These are phyloP conservation scores for Lichtheimia ornata DNA, from an alignment of 371 early-diverging fungal genomes.

Conservation along the genomic window DNA sequence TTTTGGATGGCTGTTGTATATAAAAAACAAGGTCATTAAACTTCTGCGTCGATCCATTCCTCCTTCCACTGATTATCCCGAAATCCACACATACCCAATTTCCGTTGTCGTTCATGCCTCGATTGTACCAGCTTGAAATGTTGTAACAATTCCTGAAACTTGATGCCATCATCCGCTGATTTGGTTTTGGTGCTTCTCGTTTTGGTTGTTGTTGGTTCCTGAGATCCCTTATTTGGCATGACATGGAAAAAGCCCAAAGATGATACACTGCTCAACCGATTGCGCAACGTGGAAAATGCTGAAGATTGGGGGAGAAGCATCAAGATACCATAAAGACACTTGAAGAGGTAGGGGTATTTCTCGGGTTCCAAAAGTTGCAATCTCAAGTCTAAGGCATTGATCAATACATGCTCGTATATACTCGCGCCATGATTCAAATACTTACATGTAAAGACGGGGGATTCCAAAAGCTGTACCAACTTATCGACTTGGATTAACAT, in stretches of 20 bases:
- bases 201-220: slow-evolving; percentile 10
- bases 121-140: slow-evolving; percentile 61
- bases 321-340: slow-evolving; percentile 87
- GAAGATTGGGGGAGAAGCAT: slow-evolving; percentile 93
- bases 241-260: slow-evolving; percentile 62
- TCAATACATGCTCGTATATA: too few species aligned
- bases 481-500: slow-evolving; percentile 91
- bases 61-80: neutral
- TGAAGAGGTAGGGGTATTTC: slow-evolving; percentile 78
- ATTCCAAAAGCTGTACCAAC: slow-evolving; percentile 90
- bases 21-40: neutral
- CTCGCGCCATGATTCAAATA: neutral
- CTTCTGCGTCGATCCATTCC: too few species aligned
- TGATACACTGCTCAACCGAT: slow-evolving; percentile 78
- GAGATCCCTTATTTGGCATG: slow-evolving; percentile 47
- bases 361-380: slow-evolving; percentile 89
- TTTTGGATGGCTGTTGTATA: slow-evolving; percentile 13
- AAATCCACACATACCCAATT: slow-evolving; percentile 22
- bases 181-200: slow-evolving; percentile 7
- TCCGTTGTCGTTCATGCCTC: slow-evolving; percentile 56
- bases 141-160: slow-evolving; percentile 52
- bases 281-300: slow-evolving; percentile 89
- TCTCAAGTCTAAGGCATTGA: slow-evolving; percentile 58
- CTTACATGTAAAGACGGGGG: slow-evolving; percentile 89
- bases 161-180: slow-evolving; percentile 23